Evolutionary conservation across 2,329 filamentous ascomycete species (phyloP).

Genomic region (Trichoderma gracile): DNA sequence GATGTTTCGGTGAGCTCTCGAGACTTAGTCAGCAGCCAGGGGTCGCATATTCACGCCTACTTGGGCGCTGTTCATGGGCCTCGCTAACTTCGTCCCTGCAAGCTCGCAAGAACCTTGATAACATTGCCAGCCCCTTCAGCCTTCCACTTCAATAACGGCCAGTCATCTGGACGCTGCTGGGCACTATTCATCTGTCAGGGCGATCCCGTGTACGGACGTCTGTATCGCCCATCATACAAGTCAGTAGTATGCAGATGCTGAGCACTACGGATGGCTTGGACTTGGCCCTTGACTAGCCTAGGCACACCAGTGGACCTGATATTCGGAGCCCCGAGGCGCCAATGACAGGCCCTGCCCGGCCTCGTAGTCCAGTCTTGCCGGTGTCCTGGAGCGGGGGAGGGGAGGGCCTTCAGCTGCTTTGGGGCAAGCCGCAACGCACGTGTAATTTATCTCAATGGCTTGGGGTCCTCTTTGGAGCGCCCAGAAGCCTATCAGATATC

Average conservation of each 20-base stretch:
- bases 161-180: background rate
- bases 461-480: conserved; percentile 1
- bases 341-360: conserved; percentile 14
- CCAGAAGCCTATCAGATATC: background rate
- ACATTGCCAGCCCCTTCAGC: too few species aligned
- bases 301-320: conserved; percentile 7
- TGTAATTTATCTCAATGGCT: conserved; percentile 8
- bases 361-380: background rate
- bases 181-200: background rate
- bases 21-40: background rate
- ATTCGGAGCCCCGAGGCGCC: conserved; percentile 4
- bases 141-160: too few species aligned
- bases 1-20: too few species aligned
- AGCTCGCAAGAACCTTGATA: too few species aligned
- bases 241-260: background rate
- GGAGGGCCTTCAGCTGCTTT: conserved; percentile 15
- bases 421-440: conserved; percentile 22
- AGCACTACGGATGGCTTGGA: background rate
- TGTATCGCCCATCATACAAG: background rate
- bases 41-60: background rate
- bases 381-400: conserved; percentile 12
- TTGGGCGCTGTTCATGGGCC: background rate
- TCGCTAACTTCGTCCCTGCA: too few species aligned
- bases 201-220: background rate
- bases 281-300: background rate